Evolutionary conservation across 176 grass and related monocot species (phyloP).

Genomic region (Cymbopogon citratus): DNA sequence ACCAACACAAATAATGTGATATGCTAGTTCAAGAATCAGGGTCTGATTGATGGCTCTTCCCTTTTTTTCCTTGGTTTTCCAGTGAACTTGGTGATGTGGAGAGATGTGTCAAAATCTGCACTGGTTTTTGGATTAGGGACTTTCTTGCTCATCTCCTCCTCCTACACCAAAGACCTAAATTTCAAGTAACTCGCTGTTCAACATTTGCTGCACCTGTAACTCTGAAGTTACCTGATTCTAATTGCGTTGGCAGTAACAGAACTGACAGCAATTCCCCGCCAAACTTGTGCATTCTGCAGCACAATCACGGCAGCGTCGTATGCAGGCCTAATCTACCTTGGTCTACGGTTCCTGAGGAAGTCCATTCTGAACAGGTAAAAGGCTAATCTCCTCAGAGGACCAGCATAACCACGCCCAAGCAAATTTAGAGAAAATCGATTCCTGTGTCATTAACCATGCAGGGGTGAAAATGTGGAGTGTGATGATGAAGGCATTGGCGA

Average conservation of each 20-base stretch:
- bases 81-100: conserved; percentile 99
- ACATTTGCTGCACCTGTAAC: neutral
- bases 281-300: conserved; percentile 38
- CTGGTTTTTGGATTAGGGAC: conserved; percentile 90
- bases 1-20: neutral
- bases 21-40: neutral
- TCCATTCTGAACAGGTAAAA: conserved; percentile 78
- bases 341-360: conserved; percentile 62
- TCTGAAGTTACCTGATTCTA: neutral
- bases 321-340: conserved; percentile 75
- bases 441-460: conserved; percentile 3
- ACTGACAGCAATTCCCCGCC: neutral
- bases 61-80: neutral
- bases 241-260: neutral
- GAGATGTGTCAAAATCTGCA: conserved; percentile 79
- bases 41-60: neutral
- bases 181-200: conserved; percentile 55
- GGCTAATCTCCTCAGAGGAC: neutral
- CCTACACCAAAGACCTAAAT: conserved; percentile 77
- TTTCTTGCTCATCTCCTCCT: conserved; percentile 81
- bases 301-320: conserved; percentile 80
- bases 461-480: conserved; percentile 49
- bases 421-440: neutral
- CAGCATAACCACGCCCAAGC: neutral
- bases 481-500: conserved; percentile 33